phyloP scores from a whole-genome alignment of 345 rosid genomes.

The Rhodamnia rubescens region DNA sequence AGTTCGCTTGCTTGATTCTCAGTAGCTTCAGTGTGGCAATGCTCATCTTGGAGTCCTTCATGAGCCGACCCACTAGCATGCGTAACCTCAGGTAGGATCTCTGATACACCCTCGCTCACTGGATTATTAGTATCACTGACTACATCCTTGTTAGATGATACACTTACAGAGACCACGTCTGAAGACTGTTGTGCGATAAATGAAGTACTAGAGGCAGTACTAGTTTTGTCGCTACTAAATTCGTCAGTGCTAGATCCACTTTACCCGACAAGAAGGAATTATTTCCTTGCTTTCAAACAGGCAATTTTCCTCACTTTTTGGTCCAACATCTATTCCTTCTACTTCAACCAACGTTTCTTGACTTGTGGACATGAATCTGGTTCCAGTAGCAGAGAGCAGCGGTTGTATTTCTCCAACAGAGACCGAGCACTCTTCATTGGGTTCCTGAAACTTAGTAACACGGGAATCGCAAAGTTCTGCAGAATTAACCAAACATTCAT shows the following conservation, averaged over 20 bases:
- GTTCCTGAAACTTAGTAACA: slow-evolving; percentile 8
- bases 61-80: slow-evolving; percentile 20
- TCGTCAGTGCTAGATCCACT: slow-evolving; percentile 21
- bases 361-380: slow-evolving; percentile 19
- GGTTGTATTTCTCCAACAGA: slow-evolving; percentile 13
- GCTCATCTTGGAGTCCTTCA: slow-evolving; percentile 15
- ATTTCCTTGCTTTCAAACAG: slow-evolving; percentile 26
- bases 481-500: slow-evolving; percentile 17
- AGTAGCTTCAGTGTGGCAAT: slow-evolving; percentile 4
- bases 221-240: slow-evolving; percentile 26
- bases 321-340: slow-evolving; percentile 10
- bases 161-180: slow-evolving; percentile 26
- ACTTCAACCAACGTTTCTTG: slow-evolving; percentile 12
- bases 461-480: slow-evolving; percentile 12
- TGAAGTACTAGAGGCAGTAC: slow-evolving; percentile 31
- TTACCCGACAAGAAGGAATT: slow-evolving; percentile 29
- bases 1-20: slow-evolving; percentile 23
- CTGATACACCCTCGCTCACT: slow-evolving; percentile 22
- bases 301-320: slow-evolving; percentile 14
- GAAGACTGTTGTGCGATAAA: slow-evolving; percentile 35
- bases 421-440: slow-evolving; percentile 10
- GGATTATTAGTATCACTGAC: slow-evolving; percentile 30
- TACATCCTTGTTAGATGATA: slow-evolving; percentile 35
- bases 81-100: slow-evolving; percentile 10
- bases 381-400: slow-evolving; percentile 15